These are phyloP conservation scores for Rhinocladiella mackenziei DNA, from an alignment of 2,329 filamentous ascomycete genomes.

Conservation along the genomic window DNA sequence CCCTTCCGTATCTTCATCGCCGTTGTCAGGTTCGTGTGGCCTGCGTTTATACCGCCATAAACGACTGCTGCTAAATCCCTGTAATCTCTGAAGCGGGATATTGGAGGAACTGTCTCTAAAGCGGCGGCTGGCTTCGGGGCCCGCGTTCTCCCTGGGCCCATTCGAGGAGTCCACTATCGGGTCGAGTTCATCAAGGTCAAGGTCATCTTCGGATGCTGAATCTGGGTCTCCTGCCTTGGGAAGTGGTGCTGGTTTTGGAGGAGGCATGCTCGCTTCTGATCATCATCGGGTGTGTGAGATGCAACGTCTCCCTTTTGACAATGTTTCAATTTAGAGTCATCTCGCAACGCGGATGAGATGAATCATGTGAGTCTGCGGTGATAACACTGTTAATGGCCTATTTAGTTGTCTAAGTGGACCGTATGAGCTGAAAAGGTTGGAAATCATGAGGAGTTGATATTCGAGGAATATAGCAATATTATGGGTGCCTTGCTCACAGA, in stretches of 20 bases:
- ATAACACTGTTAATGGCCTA: too few species aligned
- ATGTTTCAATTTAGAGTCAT: too few species aligned
- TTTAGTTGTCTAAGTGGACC: too few species aligned
- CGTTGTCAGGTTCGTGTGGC: conserved; percentile 34
- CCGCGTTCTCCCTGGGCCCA: neutral
- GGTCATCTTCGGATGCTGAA: conserved; percentile 42
- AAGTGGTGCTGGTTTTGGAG: neutral
- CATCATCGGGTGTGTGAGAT: conserved; percentile 13
- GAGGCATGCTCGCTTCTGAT: conserved; percentile 17
- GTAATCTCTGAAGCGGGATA: conserved; percentile 48
- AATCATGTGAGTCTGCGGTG: too few species aligned
- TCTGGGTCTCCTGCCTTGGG: conserved; percentile 28
- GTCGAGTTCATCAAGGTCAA: conserved; percentile 46
- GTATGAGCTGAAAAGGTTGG: neutral
- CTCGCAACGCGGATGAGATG: too few species aligned
- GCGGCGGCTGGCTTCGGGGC: conserved; percentile 3
- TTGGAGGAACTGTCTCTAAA: conserved; percentile 10
- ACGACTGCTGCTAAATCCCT: conserved; percentile 41
- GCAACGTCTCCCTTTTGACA: neutral
- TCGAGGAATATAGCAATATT: neutral
- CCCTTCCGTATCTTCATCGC: conserved; percentile 63
- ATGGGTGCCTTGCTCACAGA: neutral
- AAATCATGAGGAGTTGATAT: neutral
- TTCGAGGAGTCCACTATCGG: conserved; percentile 30
- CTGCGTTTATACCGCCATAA: conserved; percentile 24